Evolutionary conservation across 2,329 filamentous ascomycete genomes (phyloP), one percentile per base, ranked within the genome.

Genomic region (Aspergillus udagawae): DNA sequence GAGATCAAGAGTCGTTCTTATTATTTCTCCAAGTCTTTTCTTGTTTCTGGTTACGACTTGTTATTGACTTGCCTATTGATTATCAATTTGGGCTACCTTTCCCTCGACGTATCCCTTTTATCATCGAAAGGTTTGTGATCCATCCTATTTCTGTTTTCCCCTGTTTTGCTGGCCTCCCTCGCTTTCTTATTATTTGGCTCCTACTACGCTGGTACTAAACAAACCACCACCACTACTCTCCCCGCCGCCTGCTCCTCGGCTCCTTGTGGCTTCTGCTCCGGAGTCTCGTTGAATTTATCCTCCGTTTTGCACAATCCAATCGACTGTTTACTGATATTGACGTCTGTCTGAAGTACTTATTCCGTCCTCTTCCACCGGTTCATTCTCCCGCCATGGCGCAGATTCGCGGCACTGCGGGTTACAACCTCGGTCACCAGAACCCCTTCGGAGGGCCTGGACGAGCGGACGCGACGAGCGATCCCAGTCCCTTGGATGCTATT

Each of bases 401-500:
- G 69, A 80, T 80, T 65, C 80, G 87, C 78, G 86, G 86, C 73
- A 87, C 85, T 63, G 88, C 90, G 70, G 89, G 89, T 76, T 95
- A 95, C 79, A 90, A 92, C 78, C 84, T 94, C 73, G 88, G 88
- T 70, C 84, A 87, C 74, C 85, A 87, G 70, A 87, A 86, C 70
- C 85, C 86, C 63, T 92, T 91, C 69, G 87, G 84, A 62, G 84
- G 82, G 50, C 81, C 81, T 58, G 82, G 79, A 68, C 80, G 78
- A 63, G 78, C 75, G 65, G 83, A 88, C 65, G 84, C 82, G 58
- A 84, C 81, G 57, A 84, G 82, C 71, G 87, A 92, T 68, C 84
- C 88, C 51, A 91, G 86, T 75, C 86, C 89, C 57, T 85, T 99
- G 66, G 94, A 97, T 75, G 84, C 91, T 68, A 91, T 99, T 72